Base-by-base conservation (phyloP, 2,329 filamentous ascomycete genomes). In the Hypocreales sp. region DNA sequence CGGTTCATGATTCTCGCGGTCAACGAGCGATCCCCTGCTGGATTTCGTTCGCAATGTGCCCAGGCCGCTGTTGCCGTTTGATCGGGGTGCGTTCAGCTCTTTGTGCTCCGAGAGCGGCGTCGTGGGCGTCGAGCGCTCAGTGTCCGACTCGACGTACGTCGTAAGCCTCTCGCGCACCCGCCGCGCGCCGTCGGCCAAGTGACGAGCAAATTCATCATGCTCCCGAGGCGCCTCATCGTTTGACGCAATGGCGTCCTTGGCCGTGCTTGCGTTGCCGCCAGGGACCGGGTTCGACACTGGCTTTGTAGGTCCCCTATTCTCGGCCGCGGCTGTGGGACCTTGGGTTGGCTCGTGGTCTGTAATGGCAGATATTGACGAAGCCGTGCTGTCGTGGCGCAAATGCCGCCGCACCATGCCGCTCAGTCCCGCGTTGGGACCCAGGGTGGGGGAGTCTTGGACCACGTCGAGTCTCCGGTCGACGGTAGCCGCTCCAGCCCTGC, bases 381-480 rank as follows among this genome's bases (percentile, higher is more conserved):
- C 67, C 32, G 76, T 77, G 53, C 87, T 95, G 36, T 77, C 72
- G 19, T 72, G 72, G 27, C 90, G 73, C 22, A 95, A 57, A 57
- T 95, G 90, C 35, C 86, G 77, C 18, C 79, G 72, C 24, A 93
- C 75, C 60, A 93, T 68, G 2, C 79, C 79, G 41, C 77, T 87
- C 11, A 94, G 60, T 1, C 81, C 83, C 8, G 45, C 29, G 11
- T 60, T 60, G 0, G 79, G 76, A 2, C 79, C 79, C 5, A 93
- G 56, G 0, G 82, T 92, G 1, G 86, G 84, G 0, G 84, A 92
- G 41, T 92, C 82, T 8, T 48, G 47, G 0, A 61, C 50, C 5
- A 30, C 29, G 7, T 32, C 36, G 11, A 33, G 26, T 22, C 31
- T 37, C 10, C 29, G 23, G 5, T 32, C 35, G 1, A 41, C 25